phyloP scores from a whole-genome alignment of 78 protist genomes.

The Pigoraptor vietnamica region DNA sequence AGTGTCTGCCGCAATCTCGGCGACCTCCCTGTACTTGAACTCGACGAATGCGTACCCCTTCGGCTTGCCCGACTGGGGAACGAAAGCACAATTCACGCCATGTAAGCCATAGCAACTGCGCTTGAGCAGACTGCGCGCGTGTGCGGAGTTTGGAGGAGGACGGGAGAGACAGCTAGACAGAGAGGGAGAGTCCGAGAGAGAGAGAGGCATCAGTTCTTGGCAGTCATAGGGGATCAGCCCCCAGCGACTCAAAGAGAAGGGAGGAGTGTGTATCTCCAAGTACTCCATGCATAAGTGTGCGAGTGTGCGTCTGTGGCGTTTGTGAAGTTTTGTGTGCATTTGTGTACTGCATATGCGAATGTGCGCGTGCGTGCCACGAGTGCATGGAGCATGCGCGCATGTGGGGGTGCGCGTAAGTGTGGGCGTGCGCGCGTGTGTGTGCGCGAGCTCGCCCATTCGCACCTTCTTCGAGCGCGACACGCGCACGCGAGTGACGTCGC shows the following conservation, averaged over 20 bases:
- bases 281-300: too few relatives aligned
- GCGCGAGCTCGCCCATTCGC: background rate
- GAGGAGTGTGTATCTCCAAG: too few relatives aligned
- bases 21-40: conserved; percentile 57
- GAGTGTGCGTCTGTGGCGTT: too few relatives aligned
- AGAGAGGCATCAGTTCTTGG: too few relatives aligned
- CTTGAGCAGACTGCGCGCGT: too few relatives aligned
- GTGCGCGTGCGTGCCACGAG: background rate
- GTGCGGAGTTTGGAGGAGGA: background rate
- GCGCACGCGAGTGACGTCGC: conserved; percentile 46
- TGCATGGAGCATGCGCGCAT: background rate
- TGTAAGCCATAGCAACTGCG: conserved; percentile 40
- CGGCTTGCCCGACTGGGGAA: conserved; percentile 29
- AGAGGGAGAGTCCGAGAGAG: too few relatives aligned
- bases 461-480: conserved; percentile 42
- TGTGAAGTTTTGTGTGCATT: background rate
- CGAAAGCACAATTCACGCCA: background rate
- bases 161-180: background rate
- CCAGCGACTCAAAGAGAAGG: background rate
- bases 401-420: too few relatives aligned
- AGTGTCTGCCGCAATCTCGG: conserved; percentile 56
- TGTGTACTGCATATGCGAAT: background rate
- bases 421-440: background rate
- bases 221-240: background rate
- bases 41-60: conserved; percentile 66